A percentile compares a stretch with the other conserved stretches of the same genome.
These are phyloP conservation scores for Delitschia confertaspora DNA, from an alignment of 495 filamentous ascomycete genomes.

Conservation along the genomic window DNA sequence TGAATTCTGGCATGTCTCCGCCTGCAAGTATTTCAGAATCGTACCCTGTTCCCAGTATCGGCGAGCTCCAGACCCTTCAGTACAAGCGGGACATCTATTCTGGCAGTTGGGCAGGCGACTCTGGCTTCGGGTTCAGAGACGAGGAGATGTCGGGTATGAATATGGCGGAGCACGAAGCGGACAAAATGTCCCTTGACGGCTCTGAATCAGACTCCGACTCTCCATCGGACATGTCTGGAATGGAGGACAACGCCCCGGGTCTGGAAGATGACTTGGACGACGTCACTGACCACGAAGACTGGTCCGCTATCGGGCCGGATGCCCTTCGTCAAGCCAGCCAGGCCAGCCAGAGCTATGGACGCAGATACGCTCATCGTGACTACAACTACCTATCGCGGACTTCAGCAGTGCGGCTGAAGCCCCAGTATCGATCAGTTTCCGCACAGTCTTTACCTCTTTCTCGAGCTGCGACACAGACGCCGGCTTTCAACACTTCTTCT, in stretches of 20 bases:
- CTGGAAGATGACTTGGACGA: conserved; percentile 62
- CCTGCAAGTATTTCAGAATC: conserved; percentile 43
- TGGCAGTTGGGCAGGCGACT: conserved; percentile 50
- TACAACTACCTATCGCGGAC: conserved; percentile 31
- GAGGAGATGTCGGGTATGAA: conserved; percentile 42
- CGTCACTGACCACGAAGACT: conserved; percentile 95
- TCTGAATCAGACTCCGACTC: conserved; percentile 59
- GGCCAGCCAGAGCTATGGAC: conserved; percentile 3
- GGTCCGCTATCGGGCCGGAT: conserved; percentile 81
- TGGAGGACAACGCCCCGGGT: conserved; percentile 45
- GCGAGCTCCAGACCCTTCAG: conserved; percentile 57
- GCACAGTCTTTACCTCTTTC: conserved; percentile 19
- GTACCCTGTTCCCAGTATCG: conserved; percentile 35
- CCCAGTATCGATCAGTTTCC: conserved; percentile 8
- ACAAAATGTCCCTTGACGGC: conserved; percentile 92
- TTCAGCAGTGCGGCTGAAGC: conserved; percentile 12
- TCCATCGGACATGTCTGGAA: conserved; percentile 54
- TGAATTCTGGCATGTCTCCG: conserved; percentile 31
- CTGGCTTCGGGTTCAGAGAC: conserved; percentile 25
- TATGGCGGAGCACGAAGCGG: conserved; percentile 79
- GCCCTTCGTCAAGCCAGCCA: conserved; percentile 72
- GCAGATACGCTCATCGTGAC: conserved; percentile 21
- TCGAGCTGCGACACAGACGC: conserved; percentile 9
- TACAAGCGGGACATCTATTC: conserved; percentile 41
- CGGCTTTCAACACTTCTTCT: conserved; percentile 28